Evolutionary conservation across 768 basidiomycete species (phyloP).

Genomic region (Phlebiopsis flavidoalba): DNA sequence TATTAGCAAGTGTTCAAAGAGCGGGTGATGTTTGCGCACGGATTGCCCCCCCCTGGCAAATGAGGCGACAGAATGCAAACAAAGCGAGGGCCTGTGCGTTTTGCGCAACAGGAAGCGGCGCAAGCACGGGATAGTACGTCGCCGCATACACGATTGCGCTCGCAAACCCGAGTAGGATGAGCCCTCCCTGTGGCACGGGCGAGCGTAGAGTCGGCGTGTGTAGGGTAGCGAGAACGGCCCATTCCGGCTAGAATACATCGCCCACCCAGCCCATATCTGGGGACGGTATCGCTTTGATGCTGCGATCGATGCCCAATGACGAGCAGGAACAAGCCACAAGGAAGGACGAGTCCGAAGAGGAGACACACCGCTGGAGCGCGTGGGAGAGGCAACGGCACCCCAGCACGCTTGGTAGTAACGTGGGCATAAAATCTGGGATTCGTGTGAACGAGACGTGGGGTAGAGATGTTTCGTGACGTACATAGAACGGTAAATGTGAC

Average conservation of each 20-base stretch:
- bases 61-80: conserved; percentile 17
- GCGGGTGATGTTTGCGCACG: not conserved
- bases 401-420: conserved; percentile 9
- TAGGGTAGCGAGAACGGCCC: conserved; percentile 2
- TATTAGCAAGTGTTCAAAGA: not conserved
- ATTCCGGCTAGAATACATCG: not conserved
- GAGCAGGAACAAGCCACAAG: conserved; percentile 3
- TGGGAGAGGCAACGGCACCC: conserved; percentile 5
- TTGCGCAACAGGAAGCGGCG: conserved; percentile 8
- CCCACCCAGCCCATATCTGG: conserved; percentile 12
- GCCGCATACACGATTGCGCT: conserved; percentile 4
- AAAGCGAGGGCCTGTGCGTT: conserved; percentile 12
- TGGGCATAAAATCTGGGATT: conserved; percentile 4
- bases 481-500: not conserved
- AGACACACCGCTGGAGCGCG: conserved; percentile 6
- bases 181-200: conserved; percentile 4
- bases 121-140: conserved; percentile 12
- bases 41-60: not conserved
- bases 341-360: conserved; percentile 2
- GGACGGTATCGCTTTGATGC: conserved; percentile 7
- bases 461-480: not conserved
- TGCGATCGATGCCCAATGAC: conserved; percentile 2
- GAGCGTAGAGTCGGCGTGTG: not conserved
- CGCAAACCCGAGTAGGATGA: conserved; percentile 4
- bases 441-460: not conserved